Base-by-base conservation (phyloP, 192 early-diverging fungal species). In the Linnemannia elongata region DNA sequence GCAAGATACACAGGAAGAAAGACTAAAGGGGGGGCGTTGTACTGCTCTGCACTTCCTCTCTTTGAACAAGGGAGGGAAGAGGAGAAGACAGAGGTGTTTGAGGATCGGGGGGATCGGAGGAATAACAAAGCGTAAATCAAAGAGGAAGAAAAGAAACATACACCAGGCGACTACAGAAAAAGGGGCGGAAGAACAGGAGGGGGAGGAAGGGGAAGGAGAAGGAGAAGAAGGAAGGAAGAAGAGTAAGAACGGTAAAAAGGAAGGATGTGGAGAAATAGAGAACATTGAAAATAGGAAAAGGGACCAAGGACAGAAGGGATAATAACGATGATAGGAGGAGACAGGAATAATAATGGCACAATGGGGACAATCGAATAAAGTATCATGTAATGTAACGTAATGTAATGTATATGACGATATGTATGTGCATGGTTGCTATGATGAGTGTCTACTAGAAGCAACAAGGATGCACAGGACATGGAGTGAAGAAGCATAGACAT, bases 81-180 rank as follows among this genome's bases (percentile, higher is more conserved):
- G 27, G 57, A 87, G 13, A 57, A 73, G 22, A 49, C 27, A 8
- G 39, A 83, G 35, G 47, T 72, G 41, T 78, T 49, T 71, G 35
- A 49, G 27, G 12, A 36, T 36, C 74, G 79, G 27, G 69, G 79
- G 36, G 79, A 55, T 74, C 57, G 60, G 60, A 66, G 60, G 60
- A 66, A 66, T 66, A 66, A 2, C n/a, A 9, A 15, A 57, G n/a
- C 24, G 8, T 27, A 24, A 57, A 10, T 10, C 24, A 66, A 66
- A 66, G 27, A 33, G 12, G 33, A 33, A 13, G 12, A 66, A 13
- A 30, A 33, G n/a, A 66, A 6, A 66, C 60, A 66, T 30, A 66
- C 60, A 30, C 60, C 55, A 60, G 55, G 55, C 55, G 55, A 60
- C 55, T 27, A 60, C 27, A 24, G 63, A 68, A 66, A 55, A 68